Conservation (phyloP, 371 early-diverging fungal species). For the Syncephalis plumigaleata region DNA sequence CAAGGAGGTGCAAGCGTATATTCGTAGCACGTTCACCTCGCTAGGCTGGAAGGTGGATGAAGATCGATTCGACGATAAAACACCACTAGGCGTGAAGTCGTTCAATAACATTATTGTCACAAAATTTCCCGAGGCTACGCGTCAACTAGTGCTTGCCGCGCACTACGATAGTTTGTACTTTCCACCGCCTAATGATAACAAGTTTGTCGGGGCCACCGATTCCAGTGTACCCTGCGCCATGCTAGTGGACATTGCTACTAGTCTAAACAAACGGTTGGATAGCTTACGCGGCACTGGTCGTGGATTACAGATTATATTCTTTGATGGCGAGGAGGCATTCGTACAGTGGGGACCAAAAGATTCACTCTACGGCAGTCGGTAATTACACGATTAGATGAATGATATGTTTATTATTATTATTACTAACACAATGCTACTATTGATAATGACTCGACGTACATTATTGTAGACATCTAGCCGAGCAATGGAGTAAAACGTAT, state of each 20-base stretch:
- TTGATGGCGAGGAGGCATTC: constrained; percentile 96
- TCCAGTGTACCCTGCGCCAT: constrained; percentile 77
- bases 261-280: constrained; percentile 20
- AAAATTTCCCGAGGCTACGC: constrained; percentile 46
- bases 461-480: constrained; percentile 23
- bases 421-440: constrained; percentile 1
- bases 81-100: constrained; percentile 50
- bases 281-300: constrained; percentile 13
- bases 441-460: background rate
- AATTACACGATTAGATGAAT: constrained; percentile 12
- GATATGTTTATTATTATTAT: background rate
- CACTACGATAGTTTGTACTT: constrained; percentile 83
- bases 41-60: constrained; percentile 61
- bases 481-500: constrained; percentile 16
- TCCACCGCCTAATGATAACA: constrained; percentile 6
- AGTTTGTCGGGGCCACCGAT: constrained; percentile 71
- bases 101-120: constrained; percentile 85
- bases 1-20: constrained; percentile 40
- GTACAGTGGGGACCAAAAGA: constrained; percentile 54
- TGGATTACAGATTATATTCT: constrained; percentile 80
- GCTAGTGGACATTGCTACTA: constrained; percentile 62
- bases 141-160: constrained; percentile 71
- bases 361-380: constrained; percentile 84
- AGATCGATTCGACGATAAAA: constrained; percentile 54
- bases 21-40: constrained; percentile 33